phyloP scores from a whole-genome alignment of 768 basidiomycete species.

The Stropharia rugosoannulata region DNA sequence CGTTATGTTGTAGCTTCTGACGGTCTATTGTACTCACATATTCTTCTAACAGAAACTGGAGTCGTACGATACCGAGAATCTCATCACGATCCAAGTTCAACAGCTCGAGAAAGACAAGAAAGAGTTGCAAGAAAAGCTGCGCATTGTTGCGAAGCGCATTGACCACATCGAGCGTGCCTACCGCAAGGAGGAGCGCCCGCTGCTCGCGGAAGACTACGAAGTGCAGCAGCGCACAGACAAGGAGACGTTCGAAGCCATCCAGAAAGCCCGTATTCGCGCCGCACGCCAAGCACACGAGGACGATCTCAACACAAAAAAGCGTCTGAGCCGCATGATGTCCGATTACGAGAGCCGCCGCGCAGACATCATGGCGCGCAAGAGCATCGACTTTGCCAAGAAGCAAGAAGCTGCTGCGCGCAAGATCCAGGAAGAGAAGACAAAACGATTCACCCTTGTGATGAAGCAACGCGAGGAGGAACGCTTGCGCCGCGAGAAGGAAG shows the following conservation, averaged over 20 bases:
- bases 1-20: constrained; percentile 25
- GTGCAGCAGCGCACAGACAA: constrained; percentile 79
- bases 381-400: constrained; percentile 63
- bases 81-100: constrained; percentile 89
- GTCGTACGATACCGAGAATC: constrained; percentile 78
- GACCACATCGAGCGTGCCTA: constrained; percentile 95
- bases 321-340: constrained; percentile 67
- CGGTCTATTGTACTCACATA: constrained; percentile 5
- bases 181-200: constrained; percentile 88
- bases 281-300: constrained; percentile 58
- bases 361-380: constrained; percentile 53
- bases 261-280: constrained; percentile 55
- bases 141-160: constrained; percentile 83
- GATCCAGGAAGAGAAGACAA: constrained; percentile 84
- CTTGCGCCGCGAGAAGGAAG: constrained; percentile 45
- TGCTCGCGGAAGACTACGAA: constrained; percentile 85
- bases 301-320: constrained; percentile 71
- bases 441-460: constrained; percentile 56
- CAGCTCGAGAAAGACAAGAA: constrained; percentile 97
- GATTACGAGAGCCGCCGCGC: constrained; percentile 63
- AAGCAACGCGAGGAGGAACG: constrained; percentile 62
- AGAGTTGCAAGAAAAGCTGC: constrained; percentile 77
- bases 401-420: constrained; percentile 59
- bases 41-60: constrained; percentile 63
- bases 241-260: constrained; percentile 61